Evolutionary conservation across 1,284 basidiomycete species (phyloP), one percentile per base, ranked within the genome.

Genomic region (Bjerkandera adusta): DNA sequence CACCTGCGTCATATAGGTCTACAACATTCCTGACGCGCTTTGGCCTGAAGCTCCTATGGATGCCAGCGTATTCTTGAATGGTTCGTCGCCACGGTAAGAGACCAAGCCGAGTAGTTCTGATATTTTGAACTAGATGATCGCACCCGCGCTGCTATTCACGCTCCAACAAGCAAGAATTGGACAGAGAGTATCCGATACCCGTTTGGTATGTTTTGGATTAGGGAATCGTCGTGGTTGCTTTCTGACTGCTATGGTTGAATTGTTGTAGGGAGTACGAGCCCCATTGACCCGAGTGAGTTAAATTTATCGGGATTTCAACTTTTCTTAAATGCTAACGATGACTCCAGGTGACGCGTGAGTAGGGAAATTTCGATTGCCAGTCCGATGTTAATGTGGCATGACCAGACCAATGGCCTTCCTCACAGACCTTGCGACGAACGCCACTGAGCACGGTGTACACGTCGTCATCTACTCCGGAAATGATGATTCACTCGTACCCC

Each of bases 391-490:
- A n/a, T n/a, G n/a, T 6, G 36, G 20, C 3, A 15, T 27, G 27
- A 6, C 36, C 44, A 83, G 81, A 52, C 77, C 84, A 1, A 82
- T 82, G 69, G 72, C 67, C 12, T 86, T 85, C 62, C 66, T 87
- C 24, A 70, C 72, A 0, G 81, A 83, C 16, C 69, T 87, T 13
- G 83, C 84, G 1, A 72, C 78, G 4, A 85, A 85, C 50, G 77
- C 79, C 12, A 72, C 77, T 0, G 64, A 65, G 1, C 69, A 73
- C 10, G 62, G 68, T 34, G 64, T 87, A 18, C 64, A 68, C 0
- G 63, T 87, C 13, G 65, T 87, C 4, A 61, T 88, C 11, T 86
- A 72, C 56, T 81, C 82, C 5, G 85, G 80, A 10, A 85, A 86
- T 53, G 79, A 85, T 51, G 85, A 87, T 57, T 68, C 79, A 2